Evolutionary conservation across 225 moss, liverwort and hornwort genomes (phyloP).

Genomic region (Marchantia polymorpha): DNA sequence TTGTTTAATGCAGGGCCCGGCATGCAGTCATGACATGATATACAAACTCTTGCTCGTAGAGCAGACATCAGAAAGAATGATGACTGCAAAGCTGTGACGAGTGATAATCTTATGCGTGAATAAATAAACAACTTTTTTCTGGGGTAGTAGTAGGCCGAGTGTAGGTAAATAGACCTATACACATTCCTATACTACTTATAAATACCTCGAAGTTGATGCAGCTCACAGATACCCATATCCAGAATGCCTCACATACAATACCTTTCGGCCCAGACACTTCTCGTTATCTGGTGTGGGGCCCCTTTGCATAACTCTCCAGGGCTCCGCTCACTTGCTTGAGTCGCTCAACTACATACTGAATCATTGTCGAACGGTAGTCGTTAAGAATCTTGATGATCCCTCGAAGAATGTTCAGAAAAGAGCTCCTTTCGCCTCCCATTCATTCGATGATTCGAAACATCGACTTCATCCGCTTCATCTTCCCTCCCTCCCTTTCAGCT

Average conservation of each 20-base stretch:
- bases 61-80: not conserved
- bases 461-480: not conserved
- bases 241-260: not conserved
- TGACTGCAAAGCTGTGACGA: not conserved
- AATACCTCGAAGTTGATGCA: conserved; percentile 4
- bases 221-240: not conserved
- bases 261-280: not conserved
- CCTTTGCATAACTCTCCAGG: not conserved
- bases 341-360: not conserved
- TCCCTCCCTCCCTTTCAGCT: not conserved
- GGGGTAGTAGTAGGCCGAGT: not conserved
- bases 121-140: not conserved
- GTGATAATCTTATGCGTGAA: not conserved
- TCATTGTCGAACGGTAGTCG: not conserved
- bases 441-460: not conserved
- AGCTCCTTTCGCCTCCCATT: not conserved
- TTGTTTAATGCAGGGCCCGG: not conserved
- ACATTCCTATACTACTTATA: not conserved
- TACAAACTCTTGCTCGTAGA: not conserved
- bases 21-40: not conserved
- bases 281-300: conserved; percentile 1
- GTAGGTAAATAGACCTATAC: not conserved
- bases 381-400: not conserved
- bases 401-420: conserved; percentile 7
- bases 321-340: not conserved